Base-by-base conservation (phyloP, 352 stramenopile genomes). In the Pythium rhizo-oryzae region DNA sequence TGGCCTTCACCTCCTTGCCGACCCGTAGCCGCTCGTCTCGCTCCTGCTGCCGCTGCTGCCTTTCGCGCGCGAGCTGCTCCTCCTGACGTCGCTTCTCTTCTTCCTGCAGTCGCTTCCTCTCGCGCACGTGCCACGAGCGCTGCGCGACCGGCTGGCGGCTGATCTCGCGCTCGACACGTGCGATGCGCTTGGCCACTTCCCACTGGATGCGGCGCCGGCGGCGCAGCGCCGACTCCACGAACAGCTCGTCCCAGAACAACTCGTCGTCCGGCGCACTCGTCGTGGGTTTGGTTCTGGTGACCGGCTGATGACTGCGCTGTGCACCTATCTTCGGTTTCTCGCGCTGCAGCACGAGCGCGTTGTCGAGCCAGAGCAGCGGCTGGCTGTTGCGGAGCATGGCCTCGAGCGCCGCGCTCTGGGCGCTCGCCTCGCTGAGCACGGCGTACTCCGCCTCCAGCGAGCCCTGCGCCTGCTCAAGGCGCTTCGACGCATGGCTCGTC, bases 171-270 rank as follows among this genome's bases (percentile, higher is more conserved):
- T 91, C 82, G 19, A 93, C 80, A 8, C 85, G 81, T 2, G 85
- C 85, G 49, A 91, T 91, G 8, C 85, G 78, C 62, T 80, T 79
- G 47, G 85, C 69, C 28, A 93, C 81, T 72, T 93, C 85, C 85
- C 82, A 93, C 56, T 90, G 81, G 56, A 93, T 46, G 19, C 78
- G 74, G 0, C 76, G 64, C 37, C 74, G 80, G 59, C 78, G 76
- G 5, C 75, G 65, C 60, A 71, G 74, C 67, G 71, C 77, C 39
- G 74, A 70, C 25, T 80, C 75, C 24, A 72, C 19, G 59, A 70
- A 58, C 15, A 72, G 37, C 21, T 60, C 61, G 56, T 74, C 61
- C 64, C 72, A 28, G 0, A 23, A 16, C 16, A 50, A 44, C 1
- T 62, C 63, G 52, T 56, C 51, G n/a, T 21, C 30, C 46, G 11